Percentiles rank a stretch among this genome's conserved stretches.
phyloP scores from a whole-genome alignment of 2,329 filamentous ascomycete genomes.

The Paracorniculantispora psalliotae region DNA sequence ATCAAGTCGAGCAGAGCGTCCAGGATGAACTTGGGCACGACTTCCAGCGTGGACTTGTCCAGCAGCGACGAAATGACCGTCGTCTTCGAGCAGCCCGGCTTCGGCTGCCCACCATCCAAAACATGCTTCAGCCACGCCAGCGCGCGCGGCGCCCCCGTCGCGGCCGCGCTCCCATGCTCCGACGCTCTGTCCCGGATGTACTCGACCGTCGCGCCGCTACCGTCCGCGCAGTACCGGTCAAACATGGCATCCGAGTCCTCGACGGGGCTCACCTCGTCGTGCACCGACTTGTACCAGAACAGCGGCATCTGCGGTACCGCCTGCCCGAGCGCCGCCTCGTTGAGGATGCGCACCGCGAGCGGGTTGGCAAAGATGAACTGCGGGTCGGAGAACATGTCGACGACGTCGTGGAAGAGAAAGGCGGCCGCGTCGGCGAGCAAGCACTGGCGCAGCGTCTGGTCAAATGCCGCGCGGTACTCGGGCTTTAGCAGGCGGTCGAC shows the following conservation, averaged over 20 bases:
- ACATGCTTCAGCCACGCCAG: slow-evolving; percentile 16
- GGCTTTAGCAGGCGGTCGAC: slow-evolving; percentile 17
- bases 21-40: not conserved
- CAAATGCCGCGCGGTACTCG: slow-evolving; percentile 21
- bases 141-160: slow-evolving; percentile 15
- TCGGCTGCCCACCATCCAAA: slow-evolving; percentile 10
- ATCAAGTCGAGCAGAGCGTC: slow-evolving; percentile 7
- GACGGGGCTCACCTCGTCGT: slow-evolving; percentile 40
- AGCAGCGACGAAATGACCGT: not conserved
- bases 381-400: slow-evolving; percentile 36
- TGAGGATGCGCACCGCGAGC: slow-evolving; percentile 22
- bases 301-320: slow-evolving; percentile 42
- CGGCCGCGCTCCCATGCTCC: slow-evolving; percentile 26
- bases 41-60: not conserved
- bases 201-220: slow-evolving; percentile 35
- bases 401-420: slow-evolving; percentile 32
- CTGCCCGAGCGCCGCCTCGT: slow-evolving; percentile 28
- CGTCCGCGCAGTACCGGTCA: slow-evolving; percentile 34
- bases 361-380: slow-evolving; percentile 21
- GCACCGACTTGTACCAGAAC: slow-evolving; percentile 45
- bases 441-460: slow-evolving; percentile 23
- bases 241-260: slow-evolving; percentile 39
- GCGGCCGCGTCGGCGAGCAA: slow-evolving; percentile 19
- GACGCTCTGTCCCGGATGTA: slow-evolving; percentile 40
- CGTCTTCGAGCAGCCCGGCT: slow-evolving; percentile 1